Evolutionary conservation across 202 grass and related monocot genomes (phyloP), one percentile per base, ranked within the genome.

Genomic region (Digitaria exilis): DNA sequence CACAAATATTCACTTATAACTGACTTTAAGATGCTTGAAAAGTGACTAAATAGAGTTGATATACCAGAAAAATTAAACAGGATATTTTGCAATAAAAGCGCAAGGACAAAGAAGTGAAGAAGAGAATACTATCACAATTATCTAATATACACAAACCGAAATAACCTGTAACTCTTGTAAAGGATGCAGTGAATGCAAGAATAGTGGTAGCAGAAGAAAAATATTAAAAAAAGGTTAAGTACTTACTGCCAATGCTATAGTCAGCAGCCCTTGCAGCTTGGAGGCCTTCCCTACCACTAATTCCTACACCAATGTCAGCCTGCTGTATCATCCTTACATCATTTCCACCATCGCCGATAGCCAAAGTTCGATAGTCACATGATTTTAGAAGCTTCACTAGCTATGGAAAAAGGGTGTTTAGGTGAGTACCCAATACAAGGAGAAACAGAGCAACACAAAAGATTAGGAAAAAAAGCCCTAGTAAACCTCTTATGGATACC

Each of bases 321-420:
- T 93, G 92, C 30, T 98, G 95, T 86, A 98, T 98, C 95, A 98
- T 98, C 75, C 90, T 93, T 80, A 98, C 92, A 90, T 98, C 95
- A 91, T 98, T 98, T 73, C 92, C 95, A 87, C 95, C 95, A 74
- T 98, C 95, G 60, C 95, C 95, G 82, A 98, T 98, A 64, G 95
- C 95, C 82, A 98, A 86, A 86, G 92, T 98, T 91, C 90, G 90
- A 84, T 98, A 98, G 87, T 98, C 95, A 81, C 95, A 98, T 56
- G 92, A 95, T 78, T 98, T 98, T 44, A 98, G 77, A 70, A 98
- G 90, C 84, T 93, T 82, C 43, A 98, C 92, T 69, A 98, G 89
- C 95, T 98, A 84, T 37, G 67, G 34, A 75, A 79, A 77, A 60
- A 74, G 9, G 72, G 3, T 32, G 9, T 78, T 49, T 73, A 56